These are phyloP conservation scores for Hygrocybe punicea DNA, from an alignment of 768 basidiomycete species.

Conservation along the genomic window DNA sequence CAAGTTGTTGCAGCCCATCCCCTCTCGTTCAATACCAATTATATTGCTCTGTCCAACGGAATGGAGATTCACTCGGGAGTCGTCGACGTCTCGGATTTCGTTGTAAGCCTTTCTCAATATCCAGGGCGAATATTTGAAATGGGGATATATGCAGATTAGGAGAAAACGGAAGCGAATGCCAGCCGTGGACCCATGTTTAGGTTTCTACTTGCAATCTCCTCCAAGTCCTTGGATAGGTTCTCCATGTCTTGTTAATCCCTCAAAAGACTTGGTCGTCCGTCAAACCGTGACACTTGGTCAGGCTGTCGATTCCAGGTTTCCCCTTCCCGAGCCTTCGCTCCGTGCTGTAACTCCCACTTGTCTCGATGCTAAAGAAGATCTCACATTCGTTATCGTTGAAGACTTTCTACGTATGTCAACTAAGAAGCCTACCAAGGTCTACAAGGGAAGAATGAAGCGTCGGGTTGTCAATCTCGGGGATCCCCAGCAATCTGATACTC, in stretches of 20 bases:
- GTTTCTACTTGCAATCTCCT: not conserved
- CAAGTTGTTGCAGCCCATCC: too few relatives aligned
- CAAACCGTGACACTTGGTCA: not conserved
- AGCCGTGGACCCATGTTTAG: not conserved
- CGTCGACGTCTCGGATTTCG: too few relatives aligned
- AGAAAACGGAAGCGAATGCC: not conserved
- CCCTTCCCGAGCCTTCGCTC: not conserved
- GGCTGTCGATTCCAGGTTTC: not conserved
- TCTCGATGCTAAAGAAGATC: not conserved
- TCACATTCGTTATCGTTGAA: constrained; percentile 26
- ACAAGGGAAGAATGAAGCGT: not conserved
- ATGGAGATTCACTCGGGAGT: too few relatives aligned
- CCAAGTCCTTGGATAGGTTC: not conserved
- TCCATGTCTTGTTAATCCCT: not conserved
- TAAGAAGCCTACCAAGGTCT: not conserved
- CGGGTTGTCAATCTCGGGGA: not conserved
- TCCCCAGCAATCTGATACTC: not conserved
- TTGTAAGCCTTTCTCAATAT: too few relatives aligned
- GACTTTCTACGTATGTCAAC: constrained; percentile 26
- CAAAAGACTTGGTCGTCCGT: not conserved
- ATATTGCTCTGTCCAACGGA: too few relatives aligned
- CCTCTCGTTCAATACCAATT: too few relatives aligned
- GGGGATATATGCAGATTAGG: not conserved
- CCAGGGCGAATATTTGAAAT: too few relatives aligned
- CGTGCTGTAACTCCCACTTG: not conserved